Evolutionary conservation across 495 filamentous ascomycete genomes (phyloP).

Genomic region (Talaromyces liani): DNA sequence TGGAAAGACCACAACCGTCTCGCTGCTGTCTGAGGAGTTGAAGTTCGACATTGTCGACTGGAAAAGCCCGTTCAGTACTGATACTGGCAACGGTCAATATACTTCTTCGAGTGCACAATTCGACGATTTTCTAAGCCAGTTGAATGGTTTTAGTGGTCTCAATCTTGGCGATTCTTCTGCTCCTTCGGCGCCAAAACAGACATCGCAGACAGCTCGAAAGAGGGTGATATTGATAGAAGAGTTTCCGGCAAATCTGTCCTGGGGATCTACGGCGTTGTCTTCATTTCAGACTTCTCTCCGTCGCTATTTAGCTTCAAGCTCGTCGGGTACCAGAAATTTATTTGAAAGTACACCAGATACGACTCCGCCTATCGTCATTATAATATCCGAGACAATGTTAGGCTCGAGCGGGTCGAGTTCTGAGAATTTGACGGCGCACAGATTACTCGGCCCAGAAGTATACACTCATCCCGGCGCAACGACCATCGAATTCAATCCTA

Average conservation of each 20-base stretch:
- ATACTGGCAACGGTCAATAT: slow-evolving; percentile 48
- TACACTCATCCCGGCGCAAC: slow-evolving; percentile 66
- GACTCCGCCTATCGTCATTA: slow-evolving; percentile 72
- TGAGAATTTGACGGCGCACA: slow-evolving; percentile 85
- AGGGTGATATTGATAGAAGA: slow-evolving; percentile 85
- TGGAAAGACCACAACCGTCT: slow-evolving; percentile 85
- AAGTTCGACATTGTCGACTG: slow-evolving; percentile 76
- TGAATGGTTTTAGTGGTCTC: slow-evolving; percentile 70
- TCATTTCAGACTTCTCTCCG: slow-evolving; percentile 71
- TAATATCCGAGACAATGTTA: slow-evolving; percentile 81
- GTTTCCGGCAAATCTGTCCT: slow-evolving; percentile 76
- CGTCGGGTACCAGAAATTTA: slow-evolving; percentile 46
- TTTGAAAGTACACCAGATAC: slow-evolving; percentile 10
- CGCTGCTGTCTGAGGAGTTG: slow-evolving; percentile 63
- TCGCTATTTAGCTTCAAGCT: slow-evolving; percentile 60
- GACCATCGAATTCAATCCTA: slow-evolving; percentile 83
- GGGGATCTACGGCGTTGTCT: slow-evolving; percentile 56
- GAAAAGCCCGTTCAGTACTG: slow-evolving; percentile 66
- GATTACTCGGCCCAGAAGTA: slow-evolving; percentile 78
- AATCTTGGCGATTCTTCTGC: slow-evolving; percentile 34
- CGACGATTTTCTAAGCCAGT: slow-evolving; percentile 79
- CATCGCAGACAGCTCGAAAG: slow-evolving; percentile 2
- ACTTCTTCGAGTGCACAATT: slow-evolving; percentile 68
- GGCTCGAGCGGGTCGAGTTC: slow-evolving; percentile 66
- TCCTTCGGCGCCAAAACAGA: background rate